Percentiles rank a stretch among this genome's conserved stretches.
Evolutionary conservation across 202 grass and related monocot species (phyloP).

Genomic region (Alloteropsis angusta): DNA sequence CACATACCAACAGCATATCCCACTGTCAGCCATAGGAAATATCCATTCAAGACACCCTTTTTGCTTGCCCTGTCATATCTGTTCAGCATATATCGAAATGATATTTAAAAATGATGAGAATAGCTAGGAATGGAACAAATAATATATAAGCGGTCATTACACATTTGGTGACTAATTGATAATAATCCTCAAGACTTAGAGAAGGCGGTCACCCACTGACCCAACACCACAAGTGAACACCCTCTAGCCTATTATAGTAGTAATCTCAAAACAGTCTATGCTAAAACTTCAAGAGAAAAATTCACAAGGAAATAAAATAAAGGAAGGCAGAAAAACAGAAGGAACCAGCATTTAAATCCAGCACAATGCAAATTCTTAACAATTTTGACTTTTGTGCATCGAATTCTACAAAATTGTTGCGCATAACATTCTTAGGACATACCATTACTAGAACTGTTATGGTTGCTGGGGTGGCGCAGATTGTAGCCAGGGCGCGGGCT

Average conservation of each 20-base stretch:
- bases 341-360: background rate
- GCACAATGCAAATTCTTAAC: background rate
- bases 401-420: background rate
- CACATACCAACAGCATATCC: constrained; percentile 81
- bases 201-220: background rate
- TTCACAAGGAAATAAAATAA: background rate
- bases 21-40: constrained; percentile 73
- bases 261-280: background rate
- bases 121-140: background rate
- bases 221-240: background rate
- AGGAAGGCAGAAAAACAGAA: background rate
- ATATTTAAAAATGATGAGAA: background rate
- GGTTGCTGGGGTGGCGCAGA: too few relatives aligned
- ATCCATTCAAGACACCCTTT: constrained; percentile 59
- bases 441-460: background rate
- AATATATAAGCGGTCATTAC: background rate
- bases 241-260: background rate
- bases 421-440: background rate
- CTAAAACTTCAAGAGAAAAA: background rate
- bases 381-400: background rate
- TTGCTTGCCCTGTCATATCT: constrained; percentile 78
- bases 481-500: too few relatives aligned
- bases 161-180: background rate
- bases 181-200: background rate
- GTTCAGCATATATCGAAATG: constrained; percentile 8